Base-by-base conservation (phyloP, 2,329 filamentous ascomycete genomes). In the Beauveria rudraprayagi region DNA sequence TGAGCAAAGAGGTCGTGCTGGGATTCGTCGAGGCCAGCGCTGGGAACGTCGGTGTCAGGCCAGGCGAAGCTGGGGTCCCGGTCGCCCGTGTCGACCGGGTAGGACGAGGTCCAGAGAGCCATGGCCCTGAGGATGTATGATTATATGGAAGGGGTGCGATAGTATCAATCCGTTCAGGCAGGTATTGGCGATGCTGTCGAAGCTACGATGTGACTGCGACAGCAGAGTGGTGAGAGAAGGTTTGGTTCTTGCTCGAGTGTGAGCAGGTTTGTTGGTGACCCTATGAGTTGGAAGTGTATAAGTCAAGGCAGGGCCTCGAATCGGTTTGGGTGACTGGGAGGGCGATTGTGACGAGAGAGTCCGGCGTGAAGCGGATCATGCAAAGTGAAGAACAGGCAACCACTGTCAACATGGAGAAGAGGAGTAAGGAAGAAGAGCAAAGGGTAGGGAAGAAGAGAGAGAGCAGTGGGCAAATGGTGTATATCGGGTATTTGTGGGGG, bases 61-160 rank as follows among this genome's bases (percentile, higher is more conserved):
- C 72, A 74, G 65, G 67, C 72, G 66, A 73, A 72, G 65, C 66
- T 66, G n/a, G 69, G 64, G 28, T 75, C 72, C 52, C 72, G 67
- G 59, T 75, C 73, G 63, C 69, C 66, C 62, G 69, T 65, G 61
- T 74, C 72, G 52, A 70, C 64, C 63, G 71, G 70, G 61, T 71
- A 71, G n/a, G 70, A 70, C 47, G 73, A 62, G 26, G 71, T 69
- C 73, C 72, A 75, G 44, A 69, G 75, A 51, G 72, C 70, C 73
- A 75, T 75, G 61, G 28, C 60, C 48, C 34, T 55, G 43, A 30
- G 28, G 28, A 30, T 30, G 28, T 30, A 10, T 30, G 61, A 61
- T 59, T 63, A 30, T 26, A 17, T 28, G 3, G 11, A 40, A 26
- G 22, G 16, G 3, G 16, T 14, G 57, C 41, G 19, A 44, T 11